Evolutionary conservation across 2,329 filamentous ascomycete species (phyloP).

Genomic region (Chalaropsis ovoidea): DNA sequence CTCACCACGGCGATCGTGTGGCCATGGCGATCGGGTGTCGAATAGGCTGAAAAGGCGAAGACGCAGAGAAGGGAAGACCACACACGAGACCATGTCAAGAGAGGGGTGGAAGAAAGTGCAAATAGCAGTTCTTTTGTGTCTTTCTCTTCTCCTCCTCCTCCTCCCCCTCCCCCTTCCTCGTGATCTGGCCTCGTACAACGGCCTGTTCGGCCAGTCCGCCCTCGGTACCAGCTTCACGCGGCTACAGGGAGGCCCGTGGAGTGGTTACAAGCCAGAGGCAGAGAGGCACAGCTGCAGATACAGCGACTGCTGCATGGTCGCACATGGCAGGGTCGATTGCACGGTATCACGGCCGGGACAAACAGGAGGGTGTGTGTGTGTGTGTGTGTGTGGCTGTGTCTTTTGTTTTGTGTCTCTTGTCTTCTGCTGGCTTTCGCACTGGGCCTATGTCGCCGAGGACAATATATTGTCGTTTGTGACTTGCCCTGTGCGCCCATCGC

Average conservation of each 20-base stretch:
- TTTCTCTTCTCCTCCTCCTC: too few relatives aligned
- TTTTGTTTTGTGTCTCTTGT: not conserved
- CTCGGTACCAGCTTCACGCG: not conserved
- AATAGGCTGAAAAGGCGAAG: too few relatives aligned
- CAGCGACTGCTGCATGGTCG: too few relatives aligned
- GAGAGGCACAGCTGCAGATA: not conserved
- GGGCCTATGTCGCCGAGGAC: not conserved
- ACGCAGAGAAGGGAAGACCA: too few relatives aligned
- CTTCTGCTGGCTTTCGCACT: not conserved
- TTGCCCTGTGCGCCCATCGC: not conserved
- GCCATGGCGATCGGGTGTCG: too few relatives aligned
- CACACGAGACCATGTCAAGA: too few relatives aligned
- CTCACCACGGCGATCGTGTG: too few relatives aligned
- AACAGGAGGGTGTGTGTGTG: not conserved
- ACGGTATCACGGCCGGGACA: not conserved
- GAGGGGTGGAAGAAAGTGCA: too few relatives aligned
- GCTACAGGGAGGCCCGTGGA: too few relatives aligned
- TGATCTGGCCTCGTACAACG: not conserved
- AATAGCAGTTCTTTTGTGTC: too few relatives aligned
- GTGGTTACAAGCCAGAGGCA: not conserved
- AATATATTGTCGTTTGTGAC: too few relatives aligned
- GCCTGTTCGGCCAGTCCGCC: not conserved
- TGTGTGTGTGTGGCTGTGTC: not conserved
- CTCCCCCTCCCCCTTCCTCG: too few relatives aligned
- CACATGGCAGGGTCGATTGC: not conserved